Conservation (phyloP, 768 basidiomycete genomes). For the Tricholoma flavovirens region DNA sequence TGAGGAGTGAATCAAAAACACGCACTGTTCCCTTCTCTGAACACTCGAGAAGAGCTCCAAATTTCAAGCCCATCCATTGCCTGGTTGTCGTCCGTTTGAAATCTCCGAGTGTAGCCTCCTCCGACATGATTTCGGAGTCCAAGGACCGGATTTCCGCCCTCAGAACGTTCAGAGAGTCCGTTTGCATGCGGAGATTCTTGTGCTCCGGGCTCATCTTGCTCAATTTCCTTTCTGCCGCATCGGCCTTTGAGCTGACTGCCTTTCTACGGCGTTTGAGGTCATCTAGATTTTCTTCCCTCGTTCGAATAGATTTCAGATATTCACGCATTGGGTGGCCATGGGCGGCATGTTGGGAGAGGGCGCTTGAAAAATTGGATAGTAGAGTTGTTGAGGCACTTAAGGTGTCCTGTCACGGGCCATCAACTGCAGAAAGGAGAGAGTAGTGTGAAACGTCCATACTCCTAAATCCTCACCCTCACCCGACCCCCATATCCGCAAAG, state of each 20-base stretch:
- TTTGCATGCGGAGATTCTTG: slow-evolving; percentile 74
- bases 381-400: slow-evolving; percentile 65
- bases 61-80: slow-evolving; percentile 76
- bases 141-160: slow-evolving; percentile 71
- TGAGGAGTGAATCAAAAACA: neutral
- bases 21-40: slow-evolving; percentile 71
- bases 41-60: slow-evolving; percentile 79
- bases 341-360: slow-evolving; percentile 62
- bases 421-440: slow-evolving; percentile 1
- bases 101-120: slow-evolving; percentile 77
- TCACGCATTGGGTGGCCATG: slow-evolving; percentile 67
- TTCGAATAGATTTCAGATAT: slow-evolving; percentile 77
- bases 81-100: slow-evolving; percentile 71
- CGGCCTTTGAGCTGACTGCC: slow-evolving; percentile 62
- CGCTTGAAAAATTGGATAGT: slow-evolving; percentile 58
- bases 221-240: slow-evolving; percentile 82
- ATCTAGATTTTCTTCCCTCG: slow-evolving; percentile 78
- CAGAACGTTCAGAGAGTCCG: slow-evolving; percentile 62
- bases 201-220: slow-evolving; percentile 86
- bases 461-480: slow-evolving; percentile 82
- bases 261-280: slow-evolving; percentile 69
- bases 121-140: slow-evolving; percentile 78
- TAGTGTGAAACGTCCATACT: slow-evolving; percentile 35
- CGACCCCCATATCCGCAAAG: slow-evolving; percentile 64
- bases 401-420: slow-evolving; percentile 49